Conservation (phyloP, 2,329 filamentous ascomycete genomes). For the Colletotrichum navitas region DNA sequence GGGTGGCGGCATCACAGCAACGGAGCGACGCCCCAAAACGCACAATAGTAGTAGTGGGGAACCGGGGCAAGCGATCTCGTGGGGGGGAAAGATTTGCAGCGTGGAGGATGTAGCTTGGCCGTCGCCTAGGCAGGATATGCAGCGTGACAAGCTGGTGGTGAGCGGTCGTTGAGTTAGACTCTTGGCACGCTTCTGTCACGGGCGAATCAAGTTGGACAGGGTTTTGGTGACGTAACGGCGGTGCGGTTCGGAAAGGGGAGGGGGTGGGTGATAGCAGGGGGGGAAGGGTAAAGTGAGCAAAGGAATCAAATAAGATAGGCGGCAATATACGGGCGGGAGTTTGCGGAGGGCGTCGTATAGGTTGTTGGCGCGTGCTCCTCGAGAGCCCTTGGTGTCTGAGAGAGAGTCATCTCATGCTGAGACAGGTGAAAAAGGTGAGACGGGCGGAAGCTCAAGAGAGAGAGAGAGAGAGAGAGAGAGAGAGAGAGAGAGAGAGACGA, state of each 20-base stretch:
- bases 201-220: slow-evolving; percentile 28
- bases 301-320: too few species aligned
- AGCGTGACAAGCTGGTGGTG: slow-evolving; percentile 34
- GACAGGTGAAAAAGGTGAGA: slow-evolving; percentile 5
- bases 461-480: neutral
- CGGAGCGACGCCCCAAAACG: neutral
- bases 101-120: slow-evolving; percentile 9
- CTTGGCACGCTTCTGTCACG: slow-evolving; percentile 26
- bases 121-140: slow-evolving; percentile 12
- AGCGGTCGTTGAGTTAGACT: slow-evolving; percentile 41
- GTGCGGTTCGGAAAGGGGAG: neutral
- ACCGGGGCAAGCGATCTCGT: slow-evolving; percentile 3
- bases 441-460: neutral
- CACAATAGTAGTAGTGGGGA: neutral
- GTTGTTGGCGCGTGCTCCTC: neutral
- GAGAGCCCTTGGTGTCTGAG: neutral
- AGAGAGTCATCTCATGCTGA: slow-evolving; percentile 13
- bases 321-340: slow-evolving; percentile 11
- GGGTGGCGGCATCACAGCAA: neutral
- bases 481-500: neutral
- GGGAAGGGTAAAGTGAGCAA: too few species aligned
- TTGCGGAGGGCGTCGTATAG: neutral
- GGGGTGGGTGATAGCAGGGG: too few species aligned
- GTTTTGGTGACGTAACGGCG: slow-evolving; percentile 30
- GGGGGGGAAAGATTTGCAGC: slow-evolving; percentile 28